Evolutionary conservation across 176 grass and related monocot species (phyloP).

Genomic region (Chloris gayana): DNA sequence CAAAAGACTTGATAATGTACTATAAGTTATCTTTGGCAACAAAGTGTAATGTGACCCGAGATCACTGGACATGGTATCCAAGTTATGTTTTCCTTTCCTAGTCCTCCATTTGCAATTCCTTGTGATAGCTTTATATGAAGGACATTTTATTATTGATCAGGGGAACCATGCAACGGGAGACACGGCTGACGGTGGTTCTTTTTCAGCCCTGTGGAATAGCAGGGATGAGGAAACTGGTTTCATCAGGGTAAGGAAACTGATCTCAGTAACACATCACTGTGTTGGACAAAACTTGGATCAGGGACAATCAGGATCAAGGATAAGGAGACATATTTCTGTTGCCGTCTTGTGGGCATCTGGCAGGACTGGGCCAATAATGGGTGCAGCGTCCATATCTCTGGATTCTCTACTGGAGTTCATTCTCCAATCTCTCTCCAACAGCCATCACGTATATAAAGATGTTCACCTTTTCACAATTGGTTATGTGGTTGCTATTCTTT

Average conservation of each 20-base stretch:
- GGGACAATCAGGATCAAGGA: neutral
- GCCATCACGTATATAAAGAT: neutral
- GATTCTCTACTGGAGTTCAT: neutral
- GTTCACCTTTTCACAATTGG: too few relatives aligned
- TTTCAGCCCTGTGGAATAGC: neutral
- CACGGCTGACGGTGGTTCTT: neutral
- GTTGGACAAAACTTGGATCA: neutral
- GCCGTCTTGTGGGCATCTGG: too few relatives aligned
- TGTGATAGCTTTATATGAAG: too few relatives aligned
- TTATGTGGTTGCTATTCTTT: too few relatives aligned
- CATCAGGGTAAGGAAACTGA: neutral
- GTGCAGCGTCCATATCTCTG: neutral
- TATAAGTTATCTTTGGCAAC: too few relatives aligned
- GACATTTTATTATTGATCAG: too few relatives aligned
- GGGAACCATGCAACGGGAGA: too few relatives aligned
- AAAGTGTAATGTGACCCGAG: too few relatives aligned
- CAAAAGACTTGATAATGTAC: too few relatives aligned
- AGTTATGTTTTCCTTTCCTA: too few relatives aligned
- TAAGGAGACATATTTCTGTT: neutral
- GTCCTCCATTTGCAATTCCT: too few relatives aligned
- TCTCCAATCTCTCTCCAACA: neutral
- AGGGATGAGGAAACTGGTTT: neutral
- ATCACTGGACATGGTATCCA: too few relatives aligned
- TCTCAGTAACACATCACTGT: neutral
- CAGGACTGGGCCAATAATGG: slow-evolving; percentile 3